phyloP scores from a whole-genome alignment of 1,284 basidiomycete species.

The Prillingera fragicola region DNA sequence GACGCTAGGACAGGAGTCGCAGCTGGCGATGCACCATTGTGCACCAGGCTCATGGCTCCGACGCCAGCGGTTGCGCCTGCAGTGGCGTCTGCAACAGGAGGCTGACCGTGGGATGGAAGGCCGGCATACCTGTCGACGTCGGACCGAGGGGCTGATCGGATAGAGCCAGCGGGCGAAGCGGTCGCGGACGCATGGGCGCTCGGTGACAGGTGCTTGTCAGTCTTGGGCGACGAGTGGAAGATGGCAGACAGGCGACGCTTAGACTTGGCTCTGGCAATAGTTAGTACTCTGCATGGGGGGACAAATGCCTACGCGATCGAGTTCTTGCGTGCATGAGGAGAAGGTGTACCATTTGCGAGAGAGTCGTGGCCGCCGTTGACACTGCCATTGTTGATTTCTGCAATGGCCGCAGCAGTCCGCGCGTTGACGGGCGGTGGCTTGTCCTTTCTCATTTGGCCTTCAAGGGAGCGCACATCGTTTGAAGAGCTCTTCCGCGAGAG shows the following conservation, averaged over 20 bases:
- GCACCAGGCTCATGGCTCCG: no score
- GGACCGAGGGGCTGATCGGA: no score
- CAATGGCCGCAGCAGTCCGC: not conserved
- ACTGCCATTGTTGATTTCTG: not conserved
- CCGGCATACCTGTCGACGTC: no score
- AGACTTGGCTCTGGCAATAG: constrained; percentile 22
- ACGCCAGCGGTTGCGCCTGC: no score
- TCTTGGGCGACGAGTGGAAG: constrained; percentile 26
- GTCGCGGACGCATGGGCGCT: no score
- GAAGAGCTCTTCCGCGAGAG: constrained; percentile 10
- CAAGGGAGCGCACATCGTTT: not conserved
- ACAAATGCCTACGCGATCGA: constrained; percentile 5
- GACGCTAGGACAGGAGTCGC: no score
- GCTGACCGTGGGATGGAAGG: no score
- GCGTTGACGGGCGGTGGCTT: not conserved
- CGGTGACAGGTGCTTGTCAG: no score
- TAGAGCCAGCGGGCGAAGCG: no score
- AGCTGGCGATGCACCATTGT: no score
- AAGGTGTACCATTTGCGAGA: not conserved
- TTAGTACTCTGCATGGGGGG: not conserved
- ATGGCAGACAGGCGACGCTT: constrained; percentile 36
- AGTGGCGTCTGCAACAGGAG: no score
- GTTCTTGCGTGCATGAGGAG: constrained; percentile 1
- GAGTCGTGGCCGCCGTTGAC: not conserved
- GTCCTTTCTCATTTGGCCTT: not conserved